Percentiles rank a stretch among this genome's conserved stretches.
These are phyloP conservation scores for Eimeria necatrix DNA, from an alignment of 169 alveolate genomes.

Conservation along the genomic window DNA sequence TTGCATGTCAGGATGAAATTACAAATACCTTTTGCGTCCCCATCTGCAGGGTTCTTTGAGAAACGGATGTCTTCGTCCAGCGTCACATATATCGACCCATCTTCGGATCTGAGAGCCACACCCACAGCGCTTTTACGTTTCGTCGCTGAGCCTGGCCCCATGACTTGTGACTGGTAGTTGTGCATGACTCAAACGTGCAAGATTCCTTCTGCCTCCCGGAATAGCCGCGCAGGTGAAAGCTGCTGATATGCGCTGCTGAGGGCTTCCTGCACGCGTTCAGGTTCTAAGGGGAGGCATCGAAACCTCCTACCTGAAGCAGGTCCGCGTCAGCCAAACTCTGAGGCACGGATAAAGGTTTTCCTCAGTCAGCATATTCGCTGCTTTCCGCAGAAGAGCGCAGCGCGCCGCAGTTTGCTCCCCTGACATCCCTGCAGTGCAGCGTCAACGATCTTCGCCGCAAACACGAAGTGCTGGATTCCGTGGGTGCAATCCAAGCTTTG, in stretches of 20 bases:
- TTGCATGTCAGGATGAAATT: not conserved
- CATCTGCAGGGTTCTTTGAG: slow-evolving; percentile 22
- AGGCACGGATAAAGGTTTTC: not conserved
- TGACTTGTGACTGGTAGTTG: too few relatives aligned
- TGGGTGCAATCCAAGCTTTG: not conserved
- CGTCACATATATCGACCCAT: slow-evolving; percentile 40
- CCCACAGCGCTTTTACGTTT: not conserved
- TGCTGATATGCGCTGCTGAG: too few relatives aligned
- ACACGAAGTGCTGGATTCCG: not conserved
- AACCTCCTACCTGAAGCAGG: slow-evolving; percentile 2
- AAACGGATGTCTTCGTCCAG: slow-evolving; percentile 78
- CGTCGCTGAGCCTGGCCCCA: too few relatives aligned
- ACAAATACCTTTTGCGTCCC: not conserved
- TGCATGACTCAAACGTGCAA: too few relatives aligned
- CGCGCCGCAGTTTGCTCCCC: not conserved
- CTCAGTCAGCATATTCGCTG: not conserved
- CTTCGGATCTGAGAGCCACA: slow-evolving; percentile 45
- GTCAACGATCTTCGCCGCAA: not conserved
- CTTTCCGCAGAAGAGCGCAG: not conserved
- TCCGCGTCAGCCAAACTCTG: slow-evolving; percentile 43
- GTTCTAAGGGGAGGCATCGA: not conserved
- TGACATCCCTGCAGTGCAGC: not conserved
- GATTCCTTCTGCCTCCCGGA: too few relatives aligned
- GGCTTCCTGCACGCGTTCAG: slow-evolving; percentile 5
- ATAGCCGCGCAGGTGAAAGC: too few relatives aligned